These are phyloP conservation scores for Zygnema circumcarinatum DNA, from an alignment of 139 green algal genomes.

Conservation along the genomic window DNA sequence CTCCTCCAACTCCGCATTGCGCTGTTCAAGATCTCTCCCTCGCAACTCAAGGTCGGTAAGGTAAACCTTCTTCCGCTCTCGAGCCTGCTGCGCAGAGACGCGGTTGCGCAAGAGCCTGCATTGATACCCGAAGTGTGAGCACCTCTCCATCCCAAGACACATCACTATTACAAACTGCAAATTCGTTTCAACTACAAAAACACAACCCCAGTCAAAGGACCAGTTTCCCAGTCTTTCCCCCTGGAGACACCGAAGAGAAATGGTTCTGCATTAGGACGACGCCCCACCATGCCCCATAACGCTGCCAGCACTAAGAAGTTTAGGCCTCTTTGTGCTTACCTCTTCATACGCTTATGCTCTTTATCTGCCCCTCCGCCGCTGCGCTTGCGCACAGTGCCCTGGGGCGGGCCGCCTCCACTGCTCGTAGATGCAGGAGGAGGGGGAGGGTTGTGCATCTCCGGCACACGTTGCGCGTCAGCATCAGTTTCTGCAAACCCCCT, in stretches of 20 bases:
- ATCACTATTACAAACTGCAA: neutral
- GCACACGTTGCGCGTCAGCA: slow-evolving; percentile 6
- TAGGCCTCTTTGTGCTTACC: too few species aligned
- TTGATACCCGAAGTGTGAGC: neutral
- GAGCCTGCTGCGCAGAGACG: slow-evolving; percentile 83
- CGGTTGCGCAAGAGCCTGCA: slow-evolving; percentile 80
- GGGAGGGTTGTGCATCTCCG: slow-evolving; percentile 23
- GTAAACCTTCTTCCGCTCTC: slow-evolving; percentile 86
- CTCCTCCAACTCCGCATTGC: slow-evolving; percentile 58
- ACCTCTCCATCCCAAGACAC: neutral
- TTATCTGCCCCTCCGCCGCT: slow-evolving; percentile 1
- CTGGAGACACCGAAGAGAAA: slow-evolving; percentile 2
- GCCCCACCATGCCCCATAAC: too few species aligned
- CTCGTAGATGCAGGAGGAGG: neutral
- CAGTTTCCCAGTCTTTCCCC: neutral
- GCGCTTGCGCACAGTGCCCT: slow-evolving; percentile 8
- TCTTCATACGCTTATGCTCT: slow-evolving; percentile 35
- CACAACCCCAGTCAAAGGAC: neutral
- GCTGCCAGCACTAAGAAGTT: too few species aligned
- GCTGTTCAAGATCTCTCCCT: slow-evolving; percentile 46
- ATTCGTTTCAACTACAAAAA: too few species aligned
- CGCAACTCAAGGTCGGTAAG: slow-evolving; percentile 71
- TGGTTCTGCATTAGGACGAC: neutral
- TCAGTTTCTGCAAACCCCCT: slow-evolving; percentile 16
- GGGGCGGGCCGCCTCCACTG: neutral